Conservation (phyloP, 257 asterid genomes). For the Buddleja alternifolia region DNA sequence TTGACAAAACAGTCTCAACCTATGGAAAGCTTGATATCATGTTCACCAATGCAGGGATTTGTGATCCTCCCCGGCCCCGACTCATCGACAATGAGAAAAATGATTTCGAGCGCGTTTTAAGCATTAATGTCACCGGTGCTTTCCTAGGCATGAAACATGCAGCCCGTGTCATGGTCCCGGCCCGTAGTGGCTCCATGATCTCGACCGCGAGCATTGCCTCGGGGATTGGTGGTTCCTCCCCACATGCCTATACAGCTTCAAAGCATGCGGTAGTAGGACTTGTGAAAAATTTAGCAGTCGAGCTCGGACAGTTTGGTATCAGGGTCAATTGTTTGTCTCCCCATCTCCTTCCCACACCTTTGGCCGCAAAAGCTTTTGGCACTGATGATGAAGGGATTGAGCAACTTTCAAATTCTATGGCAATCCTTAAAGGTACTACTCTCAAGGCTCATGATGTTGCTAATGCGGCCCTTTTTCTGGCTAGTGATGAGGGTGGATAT, state of each 20-base stretch:
- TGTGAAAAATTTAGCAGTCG: conserved; percentile 48
- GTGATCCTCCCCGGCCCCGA: conserved; percentile 28
- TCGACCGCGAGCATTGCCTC: conserved; percentile 49
- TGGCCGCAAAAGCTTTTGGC: conserved; percentile 32
- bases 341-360: conserved; percentile 37
- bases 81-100: conserved; percentile 28
- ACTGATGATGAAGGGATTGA: conserved; percentile 40
- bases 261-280: conserved; percentile 67
- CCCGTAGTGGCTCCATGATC: conserved; percentile 49
- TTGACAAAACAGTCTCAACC: conserved; percentile 39
- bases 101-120: conserved; percentile 52
- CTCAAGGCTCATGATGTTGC: conserved; percentile 49
- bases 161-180: conserved; percentile 53
- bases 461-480: conserved; percentile 56
- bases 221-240: conserved; percentile 34
- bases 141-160: conserved; percentile 65
- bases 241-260: conserved; percentile 56
- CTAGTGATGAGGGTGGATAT: conserved; percentile 55
- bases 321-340: conserved; percentile 66
- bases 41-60: conserved; percentile 61
- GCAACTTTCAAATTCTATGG: conserved; percentile 1
- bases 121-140: conserved; percentile 47
- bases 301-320: conserved; percentile 57
- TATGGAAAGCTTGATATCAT: conserved; percentile 65
- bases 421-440: conserved; percentile 45